phyloP scores from a whole-genome alignment of 148 eudicot species.

The Dysphania ambrosioides region DNA sequence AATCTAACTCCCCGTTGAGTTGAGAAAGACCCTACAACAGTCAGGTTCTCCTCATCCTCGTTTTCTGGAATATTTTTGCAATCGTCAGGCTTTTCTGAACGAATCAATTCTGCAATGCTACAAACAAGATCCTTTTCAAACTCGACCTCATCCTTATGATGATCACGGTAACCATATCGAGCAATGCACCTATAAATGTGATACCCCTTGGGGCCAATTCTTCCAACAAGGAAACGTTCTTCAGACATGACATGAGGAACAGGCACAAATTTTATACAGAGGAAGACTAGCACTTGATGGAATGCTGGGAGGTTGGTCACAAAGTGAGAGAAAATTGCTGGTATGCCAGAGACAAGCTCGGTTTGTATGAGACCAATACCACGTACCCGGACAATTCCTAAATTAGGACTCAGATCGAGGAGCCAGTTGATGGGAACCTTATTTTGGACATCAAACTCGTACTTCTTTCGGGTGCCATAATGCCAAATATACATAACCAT shows the following conservation, averaged over 20 bases:
- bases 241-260: constrained; percentile 81
- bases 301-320: constrained; percentile 95
- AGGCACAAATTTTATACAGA: constrained; percentile 78
- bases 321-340: constrained; percentile 92
- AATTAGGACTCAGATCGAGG: constrained; percentile 70
- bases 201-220: constrained; percentile 79
- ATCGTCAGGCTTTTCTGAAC: constrained; percentile 50
- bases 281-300: constrained; percentile 81
- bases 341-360: constrained; percentile 94
- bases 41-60: constrained; percentile 49
- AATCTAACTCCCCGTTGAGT: constrained; percentile 38
- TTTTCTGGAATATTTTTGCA: constrained; percentile 11
- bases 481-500: constrained; percentile 80
- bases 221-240: constrained; percentile 79
- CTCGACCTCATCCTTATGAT: constrained; percentile 72
- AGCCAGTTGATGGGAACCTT: constrained; percentile 94
- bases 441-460: constrained; percentile 88
- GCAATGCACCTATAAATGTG: constrained; percentile 82
- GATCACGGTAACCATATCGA: constrained; percentile 83
- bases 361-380: constrained; percentile 91
- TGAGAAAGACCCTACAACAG: constrained; percentile 70
- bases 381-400: constrained; percentile 79
- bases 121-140: constrained; percentile 86
- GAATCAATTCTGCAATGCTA: constrained; percentile 80
- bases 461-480: constrained; percentile 81